Conservation (phyloP, 2,329 filamentous ascomycete genomes). For the Arachnomyces sp. region DNA sequence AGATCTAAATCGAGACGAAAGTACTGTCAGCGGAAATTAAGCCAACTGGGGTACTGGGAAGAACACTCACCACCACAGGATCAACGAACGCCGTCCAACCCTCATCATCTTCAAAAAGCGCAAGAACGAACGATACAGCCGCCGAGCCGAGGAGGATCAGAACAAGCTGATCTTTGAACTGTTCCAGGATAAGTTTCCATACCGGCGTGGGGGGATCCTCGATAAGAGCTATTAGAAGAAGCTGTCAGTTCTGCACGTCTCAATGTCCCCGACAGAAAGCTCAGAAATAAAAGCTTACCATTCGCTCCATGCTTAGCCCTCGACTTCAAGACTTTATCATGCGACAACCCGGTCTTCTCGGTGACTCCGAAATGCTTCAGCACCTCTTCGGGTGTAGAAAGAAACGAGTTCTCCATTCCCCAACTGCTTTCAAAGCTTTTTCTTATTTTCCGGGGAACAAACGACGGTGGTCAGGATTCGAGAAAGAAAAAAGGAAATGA, state of each 20-base stretch:
- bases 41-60: neutral
- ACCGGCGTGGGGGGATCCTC: constrained; percentile 94
- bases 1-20: constrained; percentile 53
- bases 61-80: constrained; percentile 71
- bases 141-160: constrained; percentile 90
- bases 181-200: constrained; percentile 94
- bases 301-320: constrained; percentile 48
- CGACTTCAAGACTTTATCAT: constrained; percentile 39
- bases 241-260: constrained; percentile 12
- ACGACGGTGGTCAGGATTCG: neutral
- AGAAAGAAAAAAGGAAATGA: neutral
- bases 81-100: constrained; percentile 98
- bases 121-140: constrained; percentile 85
- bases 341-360: constrained; percentile 44
- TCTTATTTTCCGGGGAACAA: neutral
- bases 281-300: constrained; percentile 33
- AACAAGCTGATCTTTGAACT: constrained; percentile 98
- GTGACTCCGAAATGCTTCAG: constrained; percentile 47
- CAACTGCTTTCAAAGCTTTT: neutral
- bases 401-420: constrained; percentile 48
- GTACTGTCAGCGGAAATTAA: constrained; percentile 3
- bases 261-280: neutral
- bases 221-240: constrained; percentile 49
- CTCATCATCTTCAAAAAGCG: constrained; percentile 84
- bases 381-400: constrained; percentile 42